Evolutionary conservation across 805 yeast species (phyloP), one percentile per base, ranked within the genome.

Genomic region (Ogataea corticis): DNA sequence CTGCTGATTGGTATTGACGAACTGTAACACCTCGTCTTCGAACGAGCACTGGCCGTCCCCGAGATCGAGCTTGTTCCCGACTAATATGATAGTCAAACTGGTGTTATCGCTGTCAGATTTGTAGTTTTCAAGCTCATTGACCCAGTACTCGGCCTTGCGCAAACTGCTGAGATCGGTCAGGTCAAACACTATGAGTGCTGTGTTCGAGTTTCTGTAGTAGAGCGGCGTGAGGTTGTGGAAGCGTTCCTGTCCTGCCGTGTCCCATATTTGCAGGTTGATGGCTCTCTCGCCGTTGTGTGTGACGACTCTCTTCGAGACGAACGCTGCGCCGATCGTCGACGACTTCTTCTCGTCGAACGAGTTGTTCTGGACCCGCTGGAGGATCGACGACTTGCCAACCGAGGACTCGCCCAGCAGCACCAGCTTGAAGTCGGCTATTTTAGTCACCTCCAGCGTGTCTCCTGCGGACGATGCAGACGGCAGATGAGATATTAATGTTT

Each of bases 311-410:
- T 90, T 95, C 14, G 97, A 88, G 32, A 94, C 76, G 66, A 92
- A 94, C 0, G 98, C 99, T 3, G 99, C 99, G n/a, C 99, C 99
- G 44, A 94, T 94, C 2, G 99, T 94, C 34, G 96, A 87, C 55
- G 95, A 88, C 48, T 92, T 79, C 53, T 80, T 79, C 25, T 80
- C 83, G 54, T 88, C 94, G 62, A 92, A 94, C 0, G 80, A 67
- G 56, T 82, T 77, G 50, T 70, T 71, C 33, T 79, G 91, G 57
- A 91, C 89, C 42, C 97, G 71, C 53, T 86, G 86, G 1, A 89
- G 90, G 9, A 92, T 75, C 1, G 97, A 89, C 6, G 80, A 73
- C 54, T 79, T 85, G 38, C 87, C 87, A 15, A 75, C 83, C 0
- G 82, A 75, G 6, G 82, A 75, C 52, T 79, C 84, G 13, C 84